These are phyloP conservation scores for Hansenula sp. DNA, from an alignment of 1,139 yeast genomes.

Conservation along the genomic window DNA sequence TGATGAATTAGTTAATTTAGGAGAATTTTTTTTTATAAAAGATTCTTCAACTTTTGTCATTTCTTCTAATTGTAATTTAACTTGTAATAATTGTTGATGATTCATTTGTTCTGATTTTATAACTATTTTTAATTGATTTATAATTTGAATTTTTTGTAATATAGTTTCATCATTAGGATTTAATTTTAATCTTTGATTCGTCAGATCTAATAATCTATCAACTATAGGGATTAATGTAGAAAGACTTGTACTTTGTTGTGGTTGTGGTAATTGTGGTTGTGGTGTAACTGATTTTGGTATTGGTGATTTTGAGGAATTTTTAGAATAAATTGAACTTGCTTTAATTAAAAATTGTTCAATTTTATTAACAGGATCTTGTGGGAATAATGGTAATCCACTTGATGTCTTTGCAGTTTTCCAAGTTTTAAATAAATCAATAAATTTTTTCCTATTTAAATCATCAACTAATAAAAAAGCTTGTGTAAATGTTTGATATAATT, in stretches of 20 bases:
- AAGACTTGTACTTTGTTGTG: background rate
- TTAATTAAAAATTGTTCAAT: constrained; percentile 70
- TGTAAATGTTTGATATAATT: constrained; percentile 64
- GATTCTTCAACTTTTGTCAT: constrained; percentile 20
- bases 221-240: constrained; percentile 29
- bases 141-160: constrained; percentile 26
- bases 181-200: constrained; percentile 31
- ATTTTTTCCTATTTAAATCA: constrained; percentile 67
- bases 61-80: constrained; percentile 36
- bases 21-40: constrained; percentile 10
- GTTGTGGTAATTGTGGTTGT: constrained; percentile 9
- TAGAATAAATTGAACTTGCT: constrained; percentile 31
- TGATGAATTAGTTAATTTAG: constrained; percentile 6
- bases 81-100: constrained; percentile 31
- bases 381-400: constrained; percentile 66
- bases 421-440: constrained; percentile 75
- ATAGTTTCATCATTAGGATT: constrained; percentile 33
- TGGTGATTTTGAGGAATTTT: background rate
- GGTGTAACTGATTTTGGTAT: constrained; percentile 13
- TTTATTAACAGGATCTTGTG: constrained; percentile 60
- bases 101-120: constrained; percentile 32
- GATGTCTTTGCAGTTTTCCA: constrained; percentile 74
- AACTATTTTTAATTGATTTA: constrained; percentile 29
- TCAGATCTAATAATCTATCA: constrained; percentile 35
- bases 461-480: constrained; percentile 75